phyloP scores from a whole-genome alignment of 768 basidiomycete genomes.

The Rhodotorula diobovata region DNA sequence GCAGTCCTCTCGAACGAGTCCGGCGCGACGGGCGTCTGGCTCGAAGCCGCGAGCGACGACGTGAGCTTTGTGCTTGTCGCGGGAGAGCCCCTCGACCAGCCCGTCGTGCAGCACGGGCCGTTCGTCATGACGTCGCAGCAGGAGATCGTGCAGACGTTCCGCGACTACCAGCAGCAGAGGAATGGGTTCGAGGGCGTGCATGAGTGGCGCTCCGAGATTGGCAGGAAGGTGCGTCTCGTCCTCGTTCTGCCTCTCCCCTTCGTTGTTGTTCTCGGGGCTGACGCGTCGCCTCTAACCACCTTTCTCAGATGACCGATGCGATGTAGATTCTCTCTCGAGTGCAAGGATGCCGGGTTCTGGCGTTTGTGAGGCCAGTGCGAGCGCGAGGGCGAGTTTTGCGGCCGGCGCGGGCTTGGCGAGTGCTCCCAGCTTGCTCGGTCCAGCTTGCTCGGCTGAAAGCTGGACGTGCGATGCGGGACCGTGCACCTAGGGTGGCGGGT shows the following conservation, averaged over 20 bases:
- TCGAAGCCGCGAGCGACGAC: slow-evolving; percentile 56
- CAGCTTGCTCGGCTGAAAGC: too few relatives aligned
- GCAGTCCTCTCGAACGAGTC: slow-evolving; percentile 66
- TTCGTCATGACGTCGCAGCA: slow-evolving; percentile 29
- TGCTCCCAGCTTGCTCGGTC: too few relatives aligned
- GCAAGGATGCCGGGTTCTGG: too few relatives aligned
- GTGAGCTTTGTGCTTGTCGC: slow-evolving; percentile 75
- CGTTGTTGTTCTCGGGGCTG: too few relatives aligned
- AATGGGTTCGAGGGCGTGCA: slow-evolving; percentile 78
- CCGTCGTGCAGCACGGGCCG: slow-evolving; percentile 61
- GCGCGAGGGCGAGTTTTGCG: too few relatives aligned
- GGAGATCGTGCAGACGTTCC: slow-evolving; percentile 74
- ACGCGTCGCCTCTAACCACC: too few relatives aligned
- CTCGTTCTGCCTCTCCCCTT: neutral
- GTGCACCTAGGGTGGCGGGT: too few relatives aligned
- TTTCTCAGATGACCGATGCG: too few relatives aligned
- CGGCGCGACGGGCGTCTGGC: slow-evolving; percentile 63
- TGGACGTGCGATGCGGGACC: too few relatives aligned
- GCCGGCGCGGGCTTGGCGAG: too few relatives aligned
- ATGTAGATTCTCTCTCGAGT: too few relatives aligned
- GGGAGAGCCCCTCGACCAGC: slow-evolving; percentile 82
- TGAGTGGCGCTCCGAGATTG: slow-evolving; percentile 67
- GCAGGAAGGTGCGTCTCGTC: slow-evolving; percentile 5
- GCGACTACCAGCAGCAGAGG: slow-evolving; percentile 58
- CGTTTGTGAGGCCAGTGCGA: too few relatives aligned